Percentiles rank a stretch among this genome's conserved stretches.
phyloP scores from a whole-genome alignment of 192 early-diverging fungal species.

The Rhizoclosmatium sp. region DNA sequence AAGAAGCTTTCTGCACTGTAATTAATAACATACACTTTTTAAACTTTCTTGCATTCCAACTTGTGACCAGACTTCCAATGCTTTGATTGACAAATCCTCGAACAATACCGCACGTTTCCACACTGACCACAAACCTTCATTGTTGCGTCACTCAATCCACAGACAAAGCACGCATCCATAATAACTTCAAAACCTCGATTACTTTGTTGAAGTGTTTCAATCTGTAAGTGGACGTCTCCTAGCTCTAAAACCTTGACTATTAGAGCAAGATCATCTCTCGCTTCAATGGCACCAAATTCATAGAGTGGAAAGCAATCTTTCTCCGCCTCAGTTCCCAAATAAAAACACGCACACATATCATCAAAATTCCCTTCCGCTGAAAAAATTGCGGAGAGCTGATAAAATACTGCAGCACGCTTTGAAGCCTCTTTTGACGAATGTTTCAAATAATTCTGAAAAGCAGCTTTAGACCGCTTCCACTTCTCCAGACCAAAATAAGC shows the following conservation, averaged over 20 bases:
- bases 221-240: not conserved
- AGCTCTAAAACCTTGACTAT: not conserved
- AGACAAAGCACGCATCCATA: not conserved
- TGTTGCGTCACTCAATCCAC: not conserved
- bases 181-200: not conserved
- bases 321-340: not conserved
- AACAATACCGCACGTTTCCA: not conserved
- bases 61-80: not conserved
- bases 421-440: not conserved
- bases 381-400: not conserved
- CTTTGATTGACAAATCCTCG: not conserved
- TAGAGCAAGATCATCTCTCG: not conserved
- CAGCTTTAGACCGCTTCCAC: not conserved
- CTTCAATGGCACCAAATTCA: not conserved
- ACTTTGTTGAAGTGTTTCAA: too few relatives aligned
- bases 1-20: too few relatives aligned
- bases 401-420: not conserved
- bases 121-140: not conserved
- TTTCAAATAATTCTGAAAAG: not conserved
- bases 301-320: not conserved
- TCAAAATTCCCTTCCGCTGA: not conserved
- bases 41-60: not conserved
- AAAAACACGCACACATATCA: not conserved
- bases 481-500: not conserved
- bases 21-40: not conserved